Evolutionary conservation across 108 stramenopile species (phyloP), one percentile per base, ranked within the genome.

Genomic region (Cyclotella cryptica): DNA sequence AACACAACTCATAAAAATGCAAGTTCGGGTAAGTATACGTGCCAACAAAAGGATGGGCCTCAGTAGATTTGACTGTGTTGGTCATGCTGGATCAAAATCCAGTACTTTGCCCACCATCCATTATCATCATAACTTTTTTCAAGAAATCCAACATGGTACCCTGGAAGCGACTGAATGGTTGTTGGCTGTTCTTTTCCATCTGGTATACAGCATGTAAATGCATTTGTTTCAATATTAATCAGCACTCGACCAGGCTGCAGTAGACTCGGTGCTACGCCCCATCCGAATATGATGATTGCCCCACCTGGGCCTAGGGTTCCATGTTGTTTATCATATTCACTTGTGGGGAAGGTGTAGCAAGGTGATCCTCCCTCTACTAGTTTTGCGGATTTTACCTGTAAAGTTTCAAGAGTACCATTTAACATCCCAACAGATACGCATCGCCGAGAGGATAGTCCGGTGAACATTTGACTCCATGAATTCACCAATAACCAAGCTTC

Each of bases 51-150:
- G n/a, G n/a, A n/a, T n/a, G n/a, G n/a, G n/a, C n/a, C n/a, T n/a
- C n/a, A 51, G 8, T 19, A 6, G 8, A 51, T 8, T 52, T 58
- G 57, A 58, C 10, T 28, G 13, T 65, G 1, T 22, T 47, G 13
- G 17, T 75, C 64, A 46, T 66, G 66, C 53, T 55, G 45, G 45
- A 91, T 68, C 42, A 94, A 77, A 27, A 94, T 68, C 93, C 93
- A 94, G 69, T 88, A 94, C 77, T 94, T 94, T 8, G 93, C 91
- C 93, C 93, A 94, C 93, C 93, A 94, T 19, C 83, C 87, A 76
- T 70, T 70, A 45, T 88, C 88, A 66, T 91, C 92, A 57, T 81
- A 88, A 67, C 90, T 90, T 67, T 92, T 94, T 64, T 94, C 93
- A 54, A 94, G 75, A 57, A 92, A 78, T 10, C 85, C 89, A 54